Evolutionary conservation across 257 asterid species (phyloP), one percentile per base, ranked within the genome.

Genomic region (Solanum lycopersicoides): DNA sequence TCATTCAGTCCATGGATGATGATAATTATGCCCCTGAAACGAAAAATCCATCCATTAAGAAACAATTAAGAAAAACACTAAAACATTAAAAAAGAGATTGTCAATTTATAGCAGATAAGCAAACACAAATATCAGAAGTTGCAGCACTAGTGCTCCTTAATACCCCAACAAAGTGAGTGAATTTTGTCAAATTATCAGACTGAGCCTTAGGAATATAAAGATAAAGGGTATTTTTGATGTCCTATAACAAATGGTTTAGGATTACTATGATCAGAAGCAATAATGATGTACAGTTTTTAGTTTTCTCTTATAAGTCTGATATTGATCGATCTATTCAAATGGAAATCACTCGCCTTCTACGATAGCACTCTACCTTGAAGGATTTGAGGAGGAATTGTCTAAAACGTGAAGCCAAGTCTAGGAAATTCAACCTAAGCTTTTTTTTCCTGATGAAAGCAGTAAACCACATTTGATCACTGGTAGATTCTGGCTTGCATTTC

Each of bases 1-100:
- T 96, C 99, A 87, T 97, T 97, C 69, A 97, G 98, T 74, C 99
- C 99, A 75, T 97, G 99, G 88, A 97, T 94, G 94, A 97, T 91
- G 68, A 97, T 93, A 87, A 97, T 83, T 89, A 96, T 93, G 59
- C 99, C 99, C 96, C 99, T 97, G 98, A 87, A 92, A 91, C 56
- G 35, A 73, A 80, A 65, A 77, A 84, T 50, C 3, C 34, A n/a
- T 47, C 56, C 65, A 34, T 53, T 66, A 25, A 50, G 69, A 12
- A 80, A 82, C 69, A 18, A 47, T 10, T 47, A 9, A 63, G 30
- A 73, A 83, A 85, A 87, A 44, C 83, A 84, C 74, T 69, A 21
- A 66, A 56, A 63, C 50, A 20, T 35, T 71, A 18, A 68, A 42
- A 77, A 47, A 80, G 68, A 80, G 69, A 80, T 4, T 16, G 66